These are phyloP conservation scores for Schizochytrium sp. DNA, from an alignment of 108 stramenopile genomes.

Conservation along the genomic window DNA sequence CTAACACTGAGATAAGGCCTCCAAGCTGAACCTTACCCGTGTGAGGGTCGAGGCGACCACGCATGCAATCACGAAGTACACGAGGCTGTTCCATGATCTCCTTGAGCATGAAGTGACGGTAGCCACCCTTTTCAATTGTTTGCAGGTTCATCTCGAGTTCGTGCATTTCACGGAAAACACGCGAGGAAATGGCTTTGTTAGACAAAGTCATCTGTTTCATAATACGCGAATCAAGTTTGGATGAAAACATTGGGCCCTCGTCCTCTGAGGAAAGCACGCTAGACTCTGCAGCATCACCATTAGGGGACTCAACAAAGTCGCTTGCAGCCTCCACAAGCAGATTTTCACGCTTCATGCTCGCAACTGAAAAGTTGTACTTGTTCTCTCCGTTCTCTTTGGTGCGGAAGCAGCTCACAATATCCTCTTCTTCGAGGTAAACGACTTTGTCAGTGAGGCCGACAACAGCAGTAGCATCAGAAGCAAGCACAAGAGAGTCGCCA, in stretches of 20 bases:
- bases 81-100: constrained; percentile 92
- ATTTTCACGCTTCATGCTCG: constrained; percentile 60
- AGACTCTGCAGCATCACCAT: background rate
- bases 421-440: constrained; percentile 82
- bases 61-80: constrained; percentile 84
- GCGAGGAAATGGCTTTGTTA: constrained; percentile 32
- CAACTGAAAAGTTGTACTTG: constrained; percentile 19
- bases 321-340: background rate
- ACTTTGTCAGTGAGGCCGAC: constrained; percentile 97
- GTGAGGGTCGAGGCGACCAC: constrained; percentile 80
- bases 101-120: constrained; percentile 93
- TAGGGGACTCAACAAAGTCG: no score
- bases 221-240: constrained; percentile 9
- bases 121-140: constrained; percentile 68
- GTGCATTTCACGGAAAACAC: constrained; percentile 24
- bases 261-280: constrained; percentile 31
- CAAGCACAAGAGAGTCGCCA: constrained; percentile 91
- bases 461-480: constrained; percentile 97
- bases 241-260: constrained; percentile 7
- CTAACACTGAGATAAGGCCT: constrained; percentile 35
- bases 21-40: constrained; percentile 23
- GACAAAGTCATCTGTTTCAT: constrained; percentile 44
- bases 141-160: constrained; percentile 62
- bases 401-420: constrained; percentile 25
- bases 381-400: background rate